Percentiles rank a stretch among this genome's conserved stretches.
Evolutionary conservation across 139 green algal species (phyloP).

Genomic region (Micromonas pusilla): DNA sequence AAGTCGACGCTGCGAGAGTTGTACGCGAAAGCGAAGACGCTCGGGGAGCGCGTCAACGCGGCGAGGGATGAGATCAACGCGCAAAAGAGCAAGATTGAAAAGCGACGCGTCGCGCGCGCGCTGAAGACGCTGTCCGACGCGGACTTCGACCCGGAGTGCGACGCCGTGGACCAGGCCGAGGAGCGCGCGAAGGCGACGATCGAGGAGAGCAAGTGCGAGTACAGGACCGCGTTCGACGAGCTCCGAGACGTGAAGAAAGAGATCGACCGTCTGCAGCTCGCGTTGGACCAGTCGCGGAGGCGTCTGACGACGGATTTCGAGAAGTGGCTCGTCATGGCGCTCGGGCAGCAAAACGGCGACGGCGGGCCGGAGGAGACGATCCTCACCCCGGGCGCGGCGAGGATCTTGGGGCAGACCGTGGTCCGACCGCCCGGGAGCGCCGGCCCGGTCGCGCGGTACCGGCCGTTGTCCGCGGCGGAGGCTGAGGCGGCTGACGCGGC

Average conservation of each 20-base stretch:
- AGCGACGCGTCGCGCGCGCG: too few relatives aligned
- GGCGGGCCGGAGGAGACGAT: too few relatives aligned
- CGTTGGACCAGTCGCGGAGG: conserved; percentile 62
- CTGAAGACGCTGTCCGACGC: too few relatives aligned
- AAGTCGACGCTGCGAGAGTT: conserved; percentile 69
- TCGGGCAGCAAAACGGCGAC: too few relatives aligned
- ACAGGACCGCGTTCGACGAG: conserved; percentile 62
- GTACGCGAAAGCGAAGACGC: conserved; percentile 65
- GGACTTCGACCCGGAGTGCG: background rate
- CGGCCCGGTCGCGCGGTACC: too few relatives aligned
- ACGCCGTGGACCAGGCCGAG: conserved; percentile 11
- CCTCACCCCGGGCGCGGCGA: background rate
- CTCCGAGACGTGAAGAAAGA: conserved; percentile 72
- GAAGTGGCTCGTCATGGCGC: conserved; percentile 55
- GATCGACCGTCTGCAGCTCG: conserved; percentile 75
- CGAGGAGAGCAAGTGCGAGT: conserved; percentile 36
- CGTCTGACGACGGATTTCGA: conserved; percentile 72
- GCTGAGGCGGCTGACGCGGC: background rate
- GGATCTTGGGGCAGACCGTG: too few relatives aligned
- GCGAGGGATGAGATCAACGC: conserved; percentile 28
- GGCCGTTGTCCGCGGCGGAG: too few relatives aligned
- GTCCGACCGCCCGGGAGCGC: too few relatives aligned
- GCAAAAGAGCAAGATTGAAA: conserved; percentile 32
- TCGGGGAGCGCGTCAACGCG: conserved; percentile 41
- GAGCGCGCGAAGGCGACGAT: background rate